phyloP scores from a whole-genome alignment of 2,329 filamentous ascomycete species.

The Neonectria magnoliae region DNA sequence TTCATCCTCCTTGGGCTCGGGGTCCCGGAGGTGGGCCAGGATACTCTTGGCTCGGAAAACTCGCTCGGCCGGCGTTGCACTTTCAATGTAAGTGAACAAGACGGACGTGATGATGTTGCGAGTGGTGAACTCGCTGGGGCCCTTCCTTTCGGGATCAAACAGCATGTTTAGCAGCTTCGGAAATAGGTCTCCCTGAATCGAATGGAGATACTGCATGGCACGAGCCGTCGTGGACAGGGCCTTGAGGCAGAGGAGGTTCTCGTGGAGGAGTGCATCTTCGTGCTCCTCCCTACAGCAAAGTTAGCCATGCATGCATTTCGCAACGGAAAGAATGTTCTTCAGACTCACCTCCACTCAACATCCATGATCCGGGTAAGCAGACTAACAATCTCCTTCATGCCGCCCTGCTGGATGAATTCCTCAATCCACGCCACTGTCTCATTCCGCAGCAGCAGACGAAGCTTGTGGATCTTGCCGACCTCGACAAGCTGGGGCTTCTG shows the following conservation, averaged over 20 bases:
- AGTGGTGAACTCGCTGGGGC: conserved; percentile 95
- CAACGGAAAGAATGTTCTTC: neutral
- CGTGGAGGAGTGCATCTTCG: conserved; percentile 91
- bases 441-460: conserved; percentile 87
- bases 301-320: conserved; percentile 18
- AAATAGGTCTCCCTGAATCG: conserved; percentile 83
- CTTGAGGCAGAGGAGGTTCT: conserved; percentile 92
- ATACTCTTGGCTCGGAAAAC: conserved; percentile 76
- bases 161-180: conserved; percentile 87
- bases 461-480: conserved; percentile 94
- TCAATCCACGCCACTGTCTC: conserved; percentile 98
- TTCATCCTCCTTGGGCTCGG: conserved; percentile 77
- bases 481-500: conserved; percentile 86
- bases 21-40: conserved; percentile 82
- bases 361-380: conserved; percentile 92
- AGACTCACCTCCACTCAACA: conserved; percentile 88
- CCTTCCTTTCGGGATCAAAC: conserved; percentile 98
- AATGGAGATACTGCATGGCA: conserved; percentile 82
- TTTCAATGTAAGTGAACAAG: conserved; percentile 86
- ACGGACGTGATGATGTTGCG: conserved; percentile 89
- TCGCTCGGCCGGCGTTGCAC: conserved; percentile 69
- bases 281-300: conserved; percentile 79
- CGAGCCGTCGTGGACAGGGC: conserved; percentile 91
- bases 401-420: conserved; percentile 86
- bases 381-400: conserved; percentile 90